Conservation (phyloP, 345 rosid species). For the Gossypium rotundifolium region DNA sequence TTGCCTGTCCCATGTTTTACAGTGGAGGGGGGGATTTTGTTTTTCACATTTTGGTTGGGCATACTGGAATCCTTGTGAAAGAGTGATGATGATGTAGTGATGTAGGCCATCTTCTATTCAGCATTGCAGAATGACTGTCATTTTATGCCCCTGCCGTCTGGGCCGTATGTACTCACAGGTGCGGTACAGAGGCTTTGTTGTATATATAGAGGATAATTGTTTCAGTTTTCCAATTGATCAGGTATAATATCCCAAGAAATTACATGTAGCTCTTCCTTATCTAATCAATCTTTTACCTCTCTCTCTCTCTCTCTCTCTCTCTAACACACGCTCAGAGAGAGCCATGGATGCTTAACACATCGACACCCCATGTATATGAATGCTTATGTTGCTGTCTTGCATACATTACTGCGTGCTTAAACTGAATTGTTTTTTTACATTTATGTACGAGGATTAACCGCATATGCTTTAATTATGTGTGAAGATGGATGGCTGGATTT, state of each 20-base stretch:
- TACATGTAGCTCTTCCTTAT: too few species aligned
- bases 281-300: too few species aligned
- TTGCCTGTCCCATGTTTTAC: background rate
- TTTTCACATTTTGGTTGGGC: constrained; percentile 1
- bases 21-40: constrained; percentile 14
- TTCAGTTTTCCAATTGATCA: constrained; percentile 37
- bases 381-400: too few species aligned
- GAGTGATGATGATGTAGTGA: constrained; percentile 7
- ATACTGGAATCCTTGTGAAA: constrained; percentile 8
- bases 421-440: too few species aligned
- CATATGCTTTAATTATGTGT: too few species aligned
- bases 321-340: too few species aligned
- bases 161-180: constrained; percentile 21
- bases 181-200: constrained; percentile 45
- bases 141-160: constrained; percentile 24
- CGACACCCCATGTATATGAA: too few species aligned
- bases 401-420: too few species aligned
- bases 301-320: too few species aligned
- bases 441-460: too few species aligned
- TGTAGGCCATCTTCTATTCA: background rate
- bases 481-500: too few species aligned
- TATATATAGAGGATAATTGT: constrained; percentile 52
- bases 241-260: constrained; percentile 33
- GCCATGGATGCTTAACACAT: too few species aligned
- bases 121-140: constrained; percentile 18